Conservation (phyloP, 805 yeast species). For the Ogataea trehalophila region DNA sequence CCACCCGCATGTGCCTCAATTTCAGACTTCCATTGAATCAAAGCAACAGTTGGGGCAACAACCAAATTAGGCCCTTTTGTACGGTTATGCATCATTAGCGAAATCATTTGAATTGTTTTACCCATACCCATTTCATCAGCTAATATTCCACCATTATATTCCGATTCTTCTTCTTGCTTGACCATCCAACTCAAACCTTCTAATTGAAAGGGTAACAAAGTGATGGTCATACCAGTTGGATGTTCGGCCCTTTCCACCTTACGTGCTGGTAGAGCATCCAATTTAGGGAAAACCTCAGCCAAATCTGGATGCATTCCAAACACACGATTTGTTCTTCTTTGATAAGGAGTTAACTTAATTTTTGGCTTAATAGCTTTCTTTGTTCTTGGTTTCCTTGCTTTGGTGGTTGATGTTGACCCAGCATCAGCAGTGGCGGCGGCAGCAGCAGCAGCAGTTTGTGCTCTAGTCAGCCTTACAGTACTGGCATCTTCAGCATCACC, state of each 20-base stretch:
- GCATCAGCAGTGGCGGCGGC: background rate
- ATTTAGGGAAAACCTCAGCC: slow-evolving; percentile 61
- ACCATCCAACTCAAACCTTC: slow-evolving; percentile 92
- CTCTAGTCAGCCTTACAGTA: slow-evolving; percentile 1
- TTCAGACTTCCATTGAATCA: slow-evolving; percentile 97
- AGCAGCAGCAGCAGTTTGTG: background rate
- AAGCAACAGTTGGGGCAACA: slow-evolving; percentile 97
- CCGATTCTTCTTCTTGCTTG: slow-evolving; percentile 77
- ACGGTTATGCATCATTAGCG: slow-evolving; percentile 68
- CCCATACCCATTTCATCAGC: slow-evolving; percentile 99
- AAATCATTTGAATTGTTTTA: slow-evolving; percentile 94
- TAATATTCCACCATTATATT: slow-evolving; percentile 82
- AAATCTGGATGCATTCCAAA: slow-evolving; percentile 78
- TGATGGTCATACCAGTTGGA: slow-evolving; percentile 72
- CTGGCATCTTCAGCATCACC: background rate
- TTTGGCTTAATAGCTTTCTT: slow-evolving; percentile 32
- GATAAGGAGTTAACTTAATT: slow-evolving; percentile 62
- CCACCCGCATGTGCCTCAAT: slow-evolving; percentile 81
- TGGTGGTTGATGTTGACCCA: slow-evolving; percentile 2
- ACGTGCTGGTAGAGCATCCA: slow-evolving; percentile 44
- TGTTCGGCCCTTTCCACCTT: slow-evolving; percentile 58
- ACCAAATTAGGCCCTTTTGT: slow-evolving; percentile 74
- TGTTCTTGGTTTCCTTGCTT: slow-evolving; percentile 20
- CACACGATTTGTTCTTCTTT: slow-evolving; percentile 62
- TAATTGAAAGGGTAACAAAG: slow-evolving; percentile 80